Conservation (phyloP, 179 eudicot genomes). For the Camellia oleifera region DNA sequence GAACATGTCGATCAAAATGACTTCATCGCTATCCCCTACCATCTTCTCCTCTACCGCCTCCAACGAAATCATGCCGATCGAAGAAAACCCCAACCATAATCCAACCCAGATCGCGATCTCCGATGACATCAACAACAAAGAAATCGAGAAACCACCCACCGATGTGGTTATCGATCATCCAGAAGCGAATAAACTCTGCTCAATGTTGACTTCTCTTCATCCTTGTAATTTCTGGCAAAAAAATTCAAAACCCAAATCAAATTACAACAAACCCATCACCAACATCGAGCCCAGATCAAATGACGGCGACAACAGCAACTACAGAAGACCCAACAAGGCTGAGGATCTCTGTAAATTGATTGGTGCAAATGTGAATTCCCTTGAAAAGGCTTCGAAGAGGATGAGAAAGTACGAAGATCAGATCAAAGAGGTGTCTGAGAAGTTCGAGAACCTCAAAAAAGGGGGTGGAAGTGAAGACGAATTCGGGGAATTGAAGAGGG, state of each 20-base stretch:
- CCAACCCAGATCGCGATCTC: background rate
- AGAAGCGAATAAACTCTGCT: background rate
- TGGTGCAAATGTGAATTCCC: background rate
- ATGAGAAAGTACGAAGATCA: background rate
- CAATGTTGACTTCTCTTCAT: background rate
- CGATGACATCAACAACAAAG: background rate
- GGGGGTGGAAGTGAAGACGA: background rate
- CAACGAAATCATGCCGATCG: background rate
- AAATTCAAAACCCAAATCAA: background rate
- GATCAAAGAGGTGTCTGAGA: background rate
- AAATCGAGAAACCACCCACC: background rate
- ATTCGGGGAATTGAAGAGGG: slow-evolving; percentile 11
- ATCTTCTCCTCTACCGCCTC: background rate
- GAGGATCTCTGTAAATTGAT: background rate
- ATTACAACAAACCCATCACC: background rate
- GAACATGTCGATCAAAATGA: background rate
- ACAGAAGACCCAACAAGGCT: background rate
- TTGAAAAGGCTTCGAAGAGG: background rate
- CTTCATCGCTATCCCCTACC: background rate
- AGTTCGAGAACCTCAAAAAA: background rate
- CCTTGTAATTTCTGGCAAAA: background rate
- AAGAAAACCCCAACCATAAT: background rate
- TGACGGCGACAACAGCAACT: background rate
- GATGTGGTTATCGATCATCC: background rate
- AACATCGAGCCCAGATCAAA: background rate